Percentiles rank a stretch among this genome's conserved stretches.
These are phyloP conservation scores for Xylaria sp. DNA, from an alignment of 2,329 filamentous ascomycete genomes.

Conservation along the genomic window DNA sequence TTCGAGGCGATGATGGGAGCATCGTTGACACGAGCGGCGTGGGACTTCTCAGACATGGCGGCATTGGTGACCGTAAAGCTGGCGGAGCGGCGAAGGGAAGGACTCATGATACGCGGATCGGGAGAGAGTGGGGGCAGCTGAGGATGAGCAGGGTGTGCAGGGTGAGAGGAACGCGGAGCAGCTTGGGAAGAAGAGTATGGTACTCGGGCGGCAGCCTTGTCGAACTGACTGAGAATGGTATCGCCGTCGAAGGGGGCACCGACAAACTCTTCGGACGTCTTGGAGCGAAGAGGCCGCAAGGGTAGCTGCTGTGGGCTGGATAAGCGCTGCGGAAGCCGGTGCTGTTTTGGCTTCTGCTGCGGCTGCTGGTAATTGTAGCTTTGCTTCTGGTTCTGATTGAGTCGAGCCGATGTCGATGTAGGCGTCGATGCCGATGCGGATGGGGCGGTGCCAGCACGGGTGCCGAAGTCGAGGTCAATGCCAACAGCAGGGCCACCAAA, in stretches of 20 bases:
- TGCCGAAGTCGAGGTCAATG: constrained; percentile 33
- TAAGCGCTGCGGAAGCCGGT: constrained; percentile 46
- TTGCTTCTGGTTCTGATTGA: constrained; percentile 20
- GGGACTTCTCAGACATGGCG: constrained; percentile 60
- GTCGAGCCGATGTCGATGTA: constrained; percentile 31
- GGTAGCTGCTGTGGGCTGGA: constrained; percentile 51
- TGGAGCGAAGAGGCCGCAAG: constrained; percentile 56
- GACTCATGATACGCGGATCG: constrained; percentile 64
- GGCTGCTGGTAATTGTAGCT: constrained; percentile 22
- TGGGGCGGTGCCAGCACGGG: neutral
- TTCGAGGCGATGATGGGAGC: constrained; percentile 68
- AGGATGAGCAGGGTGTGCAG: constrained; percentile 49
- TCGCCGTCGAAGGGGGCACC: constrained; percentile 74
- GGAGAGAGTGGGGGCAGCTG: constrained; percentile 54
- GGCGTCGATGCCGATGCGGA: constrained; percentile 15
- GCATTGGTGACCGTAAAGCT: constrained; percentile 69
- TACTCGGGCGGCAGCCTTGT: constrained; percentile 57
- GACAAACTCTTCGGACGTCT: constrained; percentile 68
- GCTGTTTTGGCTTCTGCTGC: constrained; percentile 23
- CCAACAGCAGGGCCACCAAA: constrained; percentile 33
- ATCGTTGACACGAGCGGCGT: constrained; percentile 56
- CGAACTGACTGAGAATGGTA: constrained; percentile 70
- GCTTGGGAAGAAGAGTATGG: constrained; percentile 50
- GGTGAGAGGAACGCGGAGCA: constrained; percentile 48
- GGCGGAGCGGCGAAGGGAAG: constrained; percentile 71